Evolutionary conservation across 2,329 filamentous ascomycete species (phyloP), one percentile per base, ranked within the genome.

Genomic region (Diplocarpon rosae): DNA sequence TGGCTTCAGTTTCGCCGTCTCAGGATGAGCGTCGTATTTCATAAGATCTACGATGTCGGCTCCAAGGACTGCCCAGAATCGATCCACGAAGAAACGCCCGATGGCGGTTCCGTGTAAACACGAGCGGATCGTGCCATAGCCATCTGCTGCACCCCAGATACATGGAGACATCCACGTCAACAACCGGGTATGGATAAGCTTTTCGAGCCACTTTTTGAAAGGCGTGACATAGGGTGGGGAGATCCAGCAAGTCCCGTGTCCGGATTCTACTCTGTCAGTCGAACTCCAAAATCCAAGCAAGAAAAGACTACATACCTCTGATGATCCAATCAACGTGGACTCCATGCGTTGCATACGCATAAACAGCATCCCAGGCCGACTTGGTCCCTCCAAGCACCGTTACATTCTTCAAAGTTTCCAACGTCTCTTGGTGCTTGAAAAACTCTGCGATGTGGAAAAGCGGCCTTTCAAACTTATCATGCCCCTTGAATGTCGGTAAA

Each of bases 101-200:
- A 80, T 43, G 30, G 65, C 62, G 0, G 75, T 81, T 15, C 68
- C 66, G 51, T 83, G 78, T 37, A 79, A 65, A 47, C 80, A 75
- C 8, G 61, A 57, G 3, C 76, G 69, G 2, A 75, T 65, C 8
- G 63, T 65, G 10, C 69, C 65, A 50, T 72, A 81, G 1, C 79
- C 80, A 54, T 78, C 78, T 2, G 70, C 73, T 1, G 70, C 66
- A 4, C 78, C 80, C 79, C 81, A 89, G n/a, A 83, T 72, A 57
- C 83, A 88, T 0, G 85, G 84, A 41, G 75, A 80, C 62, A 89
- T 78, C 77, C 80, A 87, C 2, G 77, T 83, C 41, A 88, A 63
- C 50, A 83, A 69, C 0, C 84, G 77, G 0, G 75, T 81, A 28
- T 74, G 73, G 4, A 81, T 71, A 3, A 87, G 69, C 54, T 80